Evolutionary conservation across 2,329 filamentous ascomycete genomes (phyloP).

Genomic region (Colletotrichum sp.): DNA sequence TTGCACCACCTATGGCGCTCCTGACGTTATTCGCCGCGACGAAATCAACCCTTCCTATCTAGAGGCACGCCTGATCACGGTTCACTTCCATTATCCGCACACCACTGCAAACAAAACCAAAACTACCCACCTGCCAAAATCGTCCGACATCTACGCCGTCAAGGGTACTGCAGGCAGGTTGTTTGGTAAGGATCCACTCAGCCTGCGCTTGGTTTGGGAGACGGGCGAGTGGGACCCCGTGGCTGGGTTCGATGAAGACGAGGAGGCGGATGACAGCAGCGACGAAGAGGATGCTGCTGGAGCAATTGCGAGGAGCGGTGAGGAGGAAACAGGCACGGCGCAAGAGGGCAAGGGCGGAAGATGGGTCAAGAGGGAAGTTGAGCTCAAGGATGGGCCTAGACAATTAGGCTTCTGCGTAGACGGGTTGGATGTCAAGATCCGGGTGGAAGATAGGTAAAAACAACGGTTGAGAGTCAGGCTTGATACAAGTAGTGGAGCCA

Average conservation of each 20-base stretch:
- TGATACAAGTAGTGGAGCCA: neutral
- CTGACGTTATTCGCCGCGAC: constrained; percentile 61
- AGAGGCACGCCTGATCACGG: constrained; percentile 76
- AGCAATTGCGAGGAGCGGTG: constrained; percentile 23
- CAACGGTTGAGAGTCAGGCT: neutral
- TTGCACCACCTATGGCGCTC: constrained; percentile 77
- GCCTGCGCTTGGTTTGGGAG: constrained; percentile 78
- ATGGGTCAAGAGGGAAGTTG: constrained; percentile 80
- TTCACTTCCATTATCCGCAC: constrained; percentile 53
- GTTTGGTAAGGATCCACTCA: constrained; percentile 69
- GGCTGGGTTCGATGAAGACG: constrained; percentile 62
- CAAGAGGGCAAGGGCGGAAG: constrained; percentile 48
- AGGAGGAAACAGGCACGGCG: constrained; percentile 23
- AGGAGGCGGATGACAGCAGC: constrained; percentile 54
- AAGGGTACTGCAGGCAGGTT: constrained; percentile 77
- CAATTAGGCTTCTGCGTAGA: constrained; percentile 86
- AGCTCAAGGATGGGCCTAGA: constrained; percentile 79
- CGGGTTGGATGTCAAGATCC: constrained; percentile 70
- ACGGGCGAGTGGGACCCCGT: constrained; percentile 91
- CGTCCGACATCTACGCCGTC: constrained; percentile 80
- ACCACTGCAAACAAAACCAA: constrained; percentile 27
- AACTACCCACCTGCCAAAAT: constrained; percentile 68
- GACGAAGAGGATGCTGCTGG: constrained; percentile 54
- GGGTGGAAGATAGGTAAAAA: constrained; percentile 61
- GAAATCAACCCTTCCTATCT: constrained; percentile 79